Percentiles rank a stretch among this genome's conserved stretches.
These are phyloP conservation scores for Phyllostachys edulis DNA, from an alignment of 176 grass and related monocot genomes.

Conservation along the genomic window DNA sequence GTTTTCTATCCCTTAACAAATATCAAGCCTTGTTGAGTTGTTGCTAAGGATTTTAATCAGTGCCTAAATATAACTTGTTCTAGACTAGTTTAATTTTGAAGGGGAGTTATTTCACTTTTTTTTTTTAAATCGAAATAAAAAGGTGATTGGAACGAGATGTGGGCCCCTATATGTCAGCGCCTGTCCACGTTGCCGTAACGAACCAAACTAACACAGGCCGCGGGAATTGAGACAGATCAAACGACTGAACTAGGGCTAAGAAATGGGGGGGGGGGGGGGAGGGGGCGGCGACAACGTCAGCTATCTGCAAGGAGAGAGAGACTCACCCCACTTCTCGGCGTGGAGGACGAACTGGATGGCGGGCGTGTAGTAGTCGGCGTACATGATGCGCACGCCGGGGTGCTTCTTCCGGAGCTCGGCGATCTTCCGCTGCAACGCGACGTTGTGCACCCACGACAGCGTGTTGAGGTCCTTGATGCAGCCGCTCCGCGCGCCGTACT, in stretches of 20 bases:
- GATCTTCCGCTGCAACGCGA: constrained; percentile 56
- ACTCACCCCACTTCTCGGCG: constrained; percentile 76
- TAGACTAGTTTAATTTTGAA: background rate
- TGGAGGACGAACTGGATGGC: constrained; percentile 71
- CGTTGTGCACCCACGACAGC: constrained; percentile 73
- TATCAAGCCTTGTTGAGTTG: background rate
- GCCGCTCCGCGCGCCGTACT: constrained; percentile 49
- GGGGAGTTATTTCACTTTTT: background rate
- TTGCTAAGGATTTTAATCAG: background rate
- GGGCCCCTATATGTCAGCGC: background rate
- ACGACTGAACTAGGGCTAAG: background rate
- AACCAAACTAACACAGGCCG: constrained; percentile 18
- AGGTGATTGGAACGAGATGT: background rate
- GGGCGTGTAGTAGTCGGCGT: constrained; percentile 83
- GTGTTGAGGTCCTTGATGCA: constrained; percentile 81
- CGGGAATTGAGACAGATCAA: constrained; percentile 3
- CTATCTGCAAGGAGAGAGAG: background rate
- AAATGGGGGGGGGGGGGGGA: fast-evolving
- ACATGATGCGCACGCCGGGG: constrained; percentile 66
- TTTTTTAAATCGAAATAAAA: background rate
- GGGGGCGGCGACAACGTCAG: background rate
- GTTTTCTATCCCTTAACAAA: background rate
- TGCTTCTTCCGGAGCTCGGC: constrained; percentile 50
- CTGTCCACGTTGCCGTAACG: constrained; percentile 23
- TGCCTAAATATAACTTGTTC: background rate